Percentiles rank a stretch among this genome's conserved stretches.
These are phyloP conservation scores for Starmerella bombicola DNA, from an alignment of 805 yeast genomes.

Conservation along the genomic window DNA sequence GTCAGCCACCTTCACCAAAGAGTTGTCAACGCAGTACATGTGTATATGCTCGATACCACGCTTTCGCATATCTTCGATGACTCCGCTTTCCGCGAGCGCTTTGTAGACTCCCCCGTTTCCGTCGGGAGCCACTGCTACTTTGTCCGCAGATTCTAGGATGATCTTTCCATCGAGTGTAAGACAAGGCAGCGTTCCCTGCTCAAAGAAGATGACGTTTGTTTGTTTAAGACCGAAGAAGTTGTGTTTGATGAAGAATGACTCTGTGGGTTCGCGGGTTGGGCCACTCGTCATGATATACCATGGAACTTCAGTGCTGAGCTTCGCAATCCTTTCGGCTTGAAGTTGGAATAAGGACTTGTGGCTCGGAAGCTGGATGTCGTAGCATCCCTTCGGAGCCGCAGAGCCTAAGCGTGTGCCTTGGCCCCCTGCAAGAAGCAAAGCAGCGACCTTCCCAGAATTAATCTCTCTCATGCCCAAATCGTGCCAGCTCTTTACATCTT, in stretches of 20 bases:
- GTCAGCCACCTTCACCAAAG: conserved; percentile 83
- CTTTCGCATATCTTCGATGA: conserved; percentile 52
- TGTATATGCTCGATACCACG: conserved; percentile 80
- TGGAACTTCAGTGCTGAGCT: conserved; percentile 40
- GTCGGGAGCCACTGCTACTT: conserved; percentile 79
- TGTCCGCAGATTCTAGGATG: conserved; percentile 43
- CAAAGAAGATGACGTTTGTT: conserved; percentile 61
- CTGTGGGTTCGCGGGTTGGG: conserved; percentile 70
- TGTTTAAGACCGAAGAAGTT: conserved; percentile 56
- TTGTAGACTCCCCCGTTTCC: conserved; percentile 96
- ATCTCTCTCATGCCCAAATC: conserved; percentile 57
- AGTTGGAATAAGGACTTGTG: conserved; percentile 75
- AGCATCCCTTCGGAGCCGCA: conserved; percentile 85
- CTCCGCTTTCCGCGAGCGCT: conserved; percentile 53
- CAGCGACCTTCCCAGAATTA: conserved; percentile 63
- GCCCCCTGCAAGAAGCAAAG: conserved; percentile 93
- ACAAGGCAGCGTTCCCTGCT: conserved; percentile 94
- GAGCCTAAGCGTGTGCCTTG: conserved; percentile 96
- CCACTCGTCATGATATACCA: conserved; percentile 95
- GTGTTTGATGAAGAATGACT: conserved; percentile 49
- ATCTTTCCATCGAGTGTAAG: conserved; percentile 62
- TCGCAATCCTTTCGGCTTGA: conserved; percentile 74
- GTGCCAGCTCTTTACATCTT: conserved; percentile 34
- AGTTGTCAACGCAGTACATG: conserved; percentile 95
- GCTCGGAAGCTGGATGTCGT: conserved; percentile 73